phyloP scores from a whole-genome alignment of 169 alveolate species.

The Toxoplasma gondii region DNA sequence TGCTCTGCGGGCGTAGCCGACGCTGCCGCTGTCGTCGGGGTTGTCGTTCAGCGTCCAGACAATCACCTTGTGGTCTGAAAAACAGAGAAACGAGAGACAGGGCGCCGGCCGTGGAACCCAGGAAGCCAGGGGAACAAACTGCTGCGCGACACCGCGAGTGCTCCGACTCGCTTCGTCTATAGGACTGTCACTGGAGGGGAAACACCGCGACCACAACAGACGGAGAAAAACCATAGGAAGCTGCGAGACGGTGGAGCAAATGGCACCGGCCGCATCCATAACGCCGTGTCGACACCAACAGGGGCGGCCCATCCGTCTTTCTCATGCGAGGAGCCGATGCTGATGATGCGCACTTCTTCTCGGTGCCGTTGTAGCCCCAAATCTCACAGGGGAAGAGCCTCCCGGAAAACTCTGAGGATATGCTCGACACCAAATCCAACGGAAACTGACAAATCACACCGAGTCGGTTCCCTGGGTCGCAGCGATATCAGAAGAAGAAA shows the following conservation, averaged over 20 bases:
- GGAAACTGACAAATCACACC: not conserved
- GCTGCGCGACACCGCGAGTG: not conserved
- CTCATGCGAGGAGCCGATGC: not conserved
- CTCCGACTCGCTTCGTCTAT: not conserved
- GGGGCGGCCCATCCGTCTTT: not conserved
- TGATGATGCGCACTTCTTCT: not conserved
- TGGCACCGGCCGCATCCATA: no score
- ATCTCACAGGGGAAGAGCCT: not conserved
- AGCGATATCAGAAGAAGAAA: not conserved
- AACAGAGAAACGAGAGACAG: not conserved
- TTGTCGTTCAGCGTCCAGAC: constrained; percentile 68
- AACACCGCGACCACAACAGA: not conserved
- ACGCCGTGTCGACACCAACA: not conserved
- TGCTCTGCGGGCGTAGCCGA: constrained; percentile 77
- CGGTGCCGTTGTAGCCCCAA: constrained; percentile 14
- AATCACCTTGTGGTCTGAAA: constrained; percentile 72
- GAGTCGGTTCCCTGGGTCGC: not conserved
- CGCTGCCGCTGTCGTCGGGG: constrained; percentile 59
- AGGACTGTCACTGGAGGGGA: not conserved
- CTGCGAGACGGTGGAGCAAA: not conserved
- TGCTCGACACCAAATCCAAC: not conserved
- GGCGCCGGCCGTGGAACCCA: not conserved
- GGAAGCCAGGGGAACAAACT: not conserved
- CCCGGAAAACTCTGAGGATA: constrained; percentile 5
- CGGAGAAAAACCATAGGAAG: not conserved